Percentiles rank a stretch among this genome's conserved stretches.
phyloP scores from a whole-genome alignment of 2,329 filamentous ascomycete genomes.

The Penicillium sp. region DNA sequence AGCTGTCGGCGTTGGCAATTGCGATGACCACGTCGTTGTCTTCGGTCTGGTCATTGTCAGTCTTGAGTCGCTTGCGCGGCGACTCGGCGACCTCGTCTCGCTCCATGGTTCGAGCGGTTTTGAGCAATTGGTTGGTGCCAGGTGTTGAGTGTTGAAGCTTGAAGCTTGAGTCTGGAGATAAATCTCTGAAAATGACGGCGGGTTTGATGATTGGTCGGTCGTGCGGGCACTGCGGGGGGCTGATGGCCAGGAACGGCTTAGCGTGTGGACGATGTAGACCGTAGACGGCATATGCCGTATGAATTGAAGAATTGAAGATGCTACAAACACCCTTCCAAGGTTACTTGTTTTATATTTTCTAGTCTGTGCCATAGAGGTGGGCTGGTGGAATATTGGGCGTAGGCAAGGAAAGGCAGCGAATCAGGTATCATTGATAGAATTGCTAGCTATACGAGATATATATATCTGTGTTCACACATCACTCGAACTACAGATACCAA shows the following conservation, averaged over 20 bases:
- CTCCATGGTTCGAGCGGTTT: conserved; percentile 7
- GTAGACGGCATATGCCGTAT: no score
- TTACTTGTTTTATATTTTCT: no score
- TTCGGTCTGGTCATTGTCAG: conserved; percentile 17
- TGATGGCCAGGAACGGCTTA: background rate
- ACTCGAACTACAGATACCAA: no score
- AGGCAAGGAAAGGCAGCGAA: no score
- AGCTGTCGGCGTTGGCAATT: conserved; percentile 13
- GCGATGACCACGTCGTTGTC: conserved; percentile 16
- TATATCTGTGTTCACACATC: no score
- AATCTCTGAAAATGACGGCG: background rate
- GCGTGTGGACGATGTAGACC: background rate
- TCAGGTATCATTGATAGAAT: no score
- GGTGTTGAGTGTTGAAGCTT: background rate
- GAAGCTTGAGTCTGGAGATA: no score
- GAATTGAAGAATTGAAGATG: no score
- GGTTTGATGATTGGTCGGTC: background rate
- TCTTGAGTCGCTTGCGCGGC: conserved; percentile 21
- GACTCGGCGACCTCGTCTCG: conserved; percentile 16
- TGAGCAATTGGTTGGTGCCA: background rate
- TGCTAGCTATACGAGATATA: no score
- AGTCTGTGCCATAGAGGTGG: no score
- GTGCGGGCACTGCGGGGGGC: background rate
- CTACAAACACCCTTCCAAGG: no score
- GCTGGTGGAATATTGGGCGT: no score